Conservation (phyloP, 768 basidiomycete species). For the Leccinellum albellum region DNA sequence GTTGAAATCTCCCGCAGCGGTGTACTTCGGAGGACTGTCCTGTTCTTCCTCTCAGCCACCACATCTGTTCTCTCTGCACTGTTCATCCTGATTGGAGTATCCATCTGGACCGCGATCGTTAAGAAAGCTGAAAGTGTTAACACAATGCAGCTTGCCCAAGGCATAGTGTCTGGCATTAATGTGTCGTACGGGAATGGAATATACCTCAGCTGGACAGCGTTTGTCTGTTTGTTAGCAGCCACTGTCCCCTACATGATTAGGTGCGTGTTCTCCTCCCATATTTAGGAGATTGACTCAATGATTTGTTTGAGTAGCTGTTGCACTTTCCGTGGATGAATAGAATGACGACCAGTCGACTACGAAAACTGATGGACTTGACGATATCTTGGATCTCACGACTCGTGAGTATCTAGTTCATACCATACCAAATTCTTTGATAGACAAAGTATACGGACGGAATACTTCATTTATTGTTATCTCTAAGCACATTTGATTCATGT, state of each 20-base stretch:
- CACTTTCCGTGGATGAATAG: slow-evolving; percentile 64
- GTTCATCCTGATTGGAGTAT: slow-evolving; percentile 63
- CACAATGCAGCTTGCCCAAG: slow-evolving; percentile 38
- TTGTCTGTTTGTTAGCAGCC: slow-evolving; percentile 61
- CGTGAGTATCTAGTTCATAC: slow-evolving; percentile 3
- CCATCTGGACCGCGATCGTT: slow-evolving; percentile 76
- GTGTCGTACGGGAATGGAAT: slow-evolving; percentile 61
- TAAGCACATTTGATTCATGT: background rate
- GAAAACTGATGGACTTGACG: slow-evolving; percentile 16
- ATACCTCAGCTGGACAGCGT: slow-evolving; percentile 71
- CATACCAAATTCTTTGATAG: slow-evolving; percentile 4
- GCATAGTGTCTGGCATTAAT: slow-evolving; percentile 54
- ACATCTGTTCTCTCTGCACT: slow-evolving; percentile 59
- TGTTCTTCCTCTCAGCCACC: slow-evolving; percentile 65
- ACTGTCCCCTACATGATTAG: slow-evolving; percentile 75
- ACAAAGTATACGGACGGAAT: slow-evolving; percentile 15
- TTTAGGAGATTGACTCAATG: background rate
- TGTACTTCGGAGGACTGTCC: slow-evolving; percentile 55
- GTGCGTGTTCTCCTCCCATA: slow-evolving; percentile 37
- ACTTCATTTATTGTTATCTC: slow-evolving; percentile 23
- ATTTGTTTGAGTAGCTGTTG: slow-evolving; percentile 55
- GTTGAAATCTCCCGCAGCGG: slow-evolving; percentile 44
- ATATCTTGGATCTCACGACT: slow-evolving; percentile 6
- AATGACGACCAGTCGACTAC: slow-evolving; percentile 28
- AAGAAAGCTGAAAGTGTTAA: slow-evolving; percentile 63